Base-by-base conservation (phyloP, 2,329 filamentous ascomycete genomes). In the Dactylellina parvicollis region DNA sequence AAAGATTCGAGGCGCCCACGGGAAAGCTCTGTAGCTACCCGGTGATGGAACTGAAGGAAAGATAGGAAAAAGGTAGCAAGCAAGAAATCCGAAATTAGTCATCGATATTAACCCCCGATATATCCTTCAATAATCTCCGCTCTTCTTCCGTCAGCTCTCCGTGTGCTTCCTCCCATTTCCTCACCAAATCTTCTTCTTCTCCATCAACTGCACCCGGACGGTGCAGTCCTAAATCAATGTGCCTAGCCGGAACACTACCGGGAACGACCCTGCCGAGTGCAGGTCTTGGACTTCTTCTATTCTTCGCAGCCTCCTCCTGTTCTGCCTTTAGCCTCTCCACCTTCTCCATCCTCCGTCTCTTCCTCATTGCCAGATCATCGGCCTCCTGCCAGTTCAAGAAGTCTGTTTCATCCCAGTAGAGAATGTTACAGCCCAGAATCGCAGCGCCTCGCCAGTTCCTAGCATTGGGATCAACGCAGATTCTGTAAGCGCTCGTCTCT, bases 331-430 rank as follows among this genome's bases (percentile, higher is more conserved):
- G 38, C 54, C 67, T 49, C 46, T 72, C 67, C 5, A 52, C 67
- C 12, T 72, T 72, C 30, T 72, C 67, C 67, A 72, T 64, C 34
- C 67, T 64, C n/a, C 67, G 54, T 20, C 60, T 49, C 36, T 40
- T 64, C 42, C 67, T 50, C 28, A 26, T 65, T 3, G 67, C 67
- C 26, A 72, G 32, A 26, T 72, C 67, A 32, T 72, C 67, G 12
- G 67, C 67, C 42, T 72, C 67, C 14, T 72, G 67, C 67, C 67
- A 72, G 18, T 72, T 72, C 34, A 72, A 59, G 55, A 72, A 72
- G 16, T 72, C 67, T 3, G 67, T 72, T 36, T 72, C 67, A 24
- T 72, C 67, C 67, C 67, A 72, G 46, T 72, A 72, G 2, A 72
- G 38, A 38, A 72, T 72, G 28, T 72, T 72, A 34, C 67, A 72